phyloP scores from a whole-genome alignment of 768 basidiomycete species.

The Boletus vermiculosoides region DNA sequence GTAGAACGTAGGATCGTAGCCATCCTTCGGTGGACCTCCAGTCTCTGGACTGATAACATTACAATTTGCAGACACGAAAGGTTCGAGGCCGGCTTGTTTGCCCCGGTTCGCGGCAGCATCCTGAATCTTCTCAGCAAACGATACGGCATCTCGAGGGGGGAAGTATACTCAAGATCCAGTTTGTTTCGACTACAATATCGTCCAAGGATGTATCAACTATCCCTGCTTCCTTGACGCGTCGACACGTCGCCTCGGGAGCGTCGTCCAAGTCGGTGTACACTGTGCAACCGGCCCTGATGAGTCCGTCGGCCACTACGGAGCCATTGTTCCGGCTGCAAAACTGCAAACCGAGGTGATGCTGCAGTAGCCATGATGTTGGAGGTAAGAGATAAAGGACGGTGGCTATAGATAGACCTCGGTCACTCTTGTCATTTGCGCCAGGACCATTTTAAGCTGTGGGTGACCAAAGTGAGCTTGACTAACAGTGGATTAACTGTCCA shows the following conservation, averaged over 20 bases:
- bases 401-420: slow-evolving; percentile 13
- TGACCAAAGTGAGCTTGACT: background rate
- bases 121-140: slow-evolving; percentile 39
- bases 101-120: background rate
- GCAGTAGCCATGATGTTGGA: slow-evolving; percentile 16
- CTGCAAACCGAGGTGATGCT: slow-evolving; percentile 36
- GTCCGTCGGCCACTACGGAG: slow-evolving; percentile 49
- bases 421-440: slow-evolving; percentile 1
- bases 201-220: too few species aligned
- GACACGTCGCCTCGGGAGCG: slow-evolving; percentile 51
- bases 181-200: slow-evolving; percentile 37
- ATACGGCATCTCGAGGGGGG: slow-evolving; percentile 53
- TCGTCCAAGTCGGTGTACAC: slow-evolving; percentile 54
- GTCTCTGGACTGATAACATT: slow-evolving; percentile 58
- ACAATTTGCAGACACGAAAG: slow-evolving; percentile 50
- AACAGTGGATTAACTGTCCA: background rate
- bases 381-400: slow-evolving; percentile 5
- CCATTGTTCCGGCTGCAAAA: slow-evolving; percentile 63
- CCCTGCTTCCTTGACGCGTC: slow-evolving; percentile 51
- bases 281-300: slow-evolving; percentile 46
- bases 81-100: background rate
- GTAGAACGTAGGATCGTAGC: slow-evolving; percentile 55
- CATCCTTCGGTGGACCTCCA: slow-evolving; percentile 50
- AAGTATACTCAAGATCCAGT: slow-evolving; percentile 56
- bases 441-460: slow-evolving; percentile 2